Evolutionary conservation across 768 basidiomycete species (phyloP), one percentile per base, ranked within the genome.

Genomic region (Cyclocybe cylindracea): DNA sequence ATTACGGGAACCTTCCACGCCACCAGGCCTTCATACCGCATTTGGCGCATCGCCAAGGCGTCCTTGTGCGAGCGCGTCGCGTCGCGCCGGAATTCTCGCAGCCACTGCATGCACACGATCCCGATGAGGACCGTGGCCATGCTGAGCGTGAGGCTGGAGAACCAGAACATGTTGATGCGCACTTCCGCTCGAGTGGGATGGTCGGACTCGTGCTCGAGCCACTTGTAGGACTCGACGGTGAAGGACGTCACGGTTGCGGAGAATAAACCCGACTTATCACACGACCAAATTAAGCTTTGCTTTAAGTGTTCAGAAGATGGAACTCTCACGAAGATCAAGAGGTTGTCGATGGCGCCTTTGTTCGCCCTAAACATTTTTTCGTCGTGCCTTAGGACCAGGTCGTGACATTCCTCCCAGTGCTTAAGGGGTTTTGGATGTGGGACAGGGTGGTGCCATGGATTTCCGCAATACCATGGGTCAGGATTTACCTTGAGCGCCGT

Each of bases 41-140:
- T 50, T 36, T 68, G 64, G 9, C 66, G 60, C n/a, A 65, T 46
- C 11, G 57, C 53, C 10, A 66, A 35, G 7, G 62, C 61, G 31
- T 60, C 58, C 45, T 59, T 56, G 32, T 51, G 59, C 11, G 58
- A 56, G 13, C 44, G 49, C 16, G 54, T 51, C 36, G 61, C 52
- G 44, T 58, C 55, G 19, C 58, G 53, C 18, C 53, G 55, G 35
- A 60, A 67, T 45, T 66, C 64, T 2, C 63, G 61, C 10, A 63
- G 49, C 67, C 66, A 66, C 32, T 67, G 66, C 48, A 57, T 53
- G 49, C 59, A 62, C n/a, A 63, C 46, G 11, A 62, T 67, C 18
- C 62, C 64, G 7, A 64, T 18, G n/a, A 65, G 44, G 5, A 60
- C 63, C 4, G 64, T 53, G 11, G 55, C 51, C 11, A 67, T 53